These are phyloP conservation scores for Eucalyptus curtisii DNA, from an alignment of 345 rosid species.

Conservation along the genomic window DNA sequence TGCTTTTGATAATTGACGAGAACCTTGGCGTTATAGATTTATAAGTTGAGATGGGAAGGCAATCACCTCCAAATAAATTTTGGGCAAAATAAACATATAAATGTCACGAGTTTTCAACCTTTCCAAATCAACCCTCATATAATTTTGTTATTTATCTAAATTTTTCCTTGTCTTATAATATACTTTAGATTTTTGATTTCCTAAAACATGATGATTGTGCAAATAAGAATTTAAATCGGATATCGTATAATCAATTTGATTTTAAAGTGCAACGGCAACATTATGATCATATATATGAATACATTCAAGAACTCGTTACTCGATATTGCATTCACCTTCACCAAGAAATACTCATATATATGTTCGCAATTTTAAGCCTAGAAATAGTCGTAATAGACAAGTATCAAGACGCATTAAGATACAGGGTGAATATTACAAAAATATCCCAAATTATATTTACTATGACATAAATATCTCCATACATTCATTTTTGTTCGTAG, in stretches of 20 bases:
- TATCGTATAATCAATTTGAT: too few species aligned
- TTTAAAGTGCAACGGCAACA: too few species aligned
- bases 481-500: too few species aligned
- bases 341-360: background rate
- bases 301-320: background rate
- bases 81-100: background rate
- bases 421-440: too few species aligned
- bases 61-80: background rate
- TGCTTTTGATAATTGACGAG: too few species aligned
- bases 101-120: background rate
- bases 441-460: too few species aligned
- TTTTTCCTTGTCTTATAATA: background rate
- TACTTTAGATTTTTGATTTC: too few species aligned
- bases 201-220: background rate
- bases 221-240: too few species aligned
- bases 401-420: too few species aligned
- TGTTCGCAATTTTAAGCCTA: background rate
- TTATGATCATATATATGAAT: too few species aligned
- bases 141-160: background rate
- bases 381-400: background rate
- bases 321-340: rapidly evolving
- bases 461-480: too few species aligned
- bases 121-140: background rate
- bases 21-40: too few species aligned
- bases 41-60: background rate